These are phyloP conservation scores for Effrenium voratum DNA, from an alignment of 73 alveolate genomes.

Conservation along the genomic window DNA sequence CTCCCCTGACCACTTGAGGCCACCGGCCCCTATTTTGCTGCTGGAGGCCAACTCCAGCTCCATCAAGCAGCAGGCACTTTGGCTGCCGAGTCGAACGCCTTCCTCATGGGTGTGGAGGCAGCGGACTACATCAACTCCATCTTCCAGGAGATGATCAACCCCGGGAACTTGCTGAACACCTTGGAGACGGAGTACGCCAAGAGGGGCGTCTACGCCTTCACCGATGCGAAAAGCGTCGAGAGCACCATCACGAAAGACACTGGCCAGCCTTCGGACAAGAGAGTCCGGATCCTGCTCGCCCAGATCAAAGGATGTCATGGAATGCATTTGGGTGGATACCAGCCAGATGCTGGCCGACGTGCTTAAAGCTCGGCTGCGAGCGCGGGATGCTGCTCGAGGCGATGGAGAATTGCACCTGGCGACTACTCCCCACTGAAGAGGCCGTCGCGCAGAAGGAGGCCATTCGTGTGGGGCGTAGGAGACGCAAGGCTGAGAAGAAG, in stretches of 20 bases:
- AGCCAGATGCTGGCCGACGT: conserved; percentile 5
- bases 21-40: too few relatives aligned
- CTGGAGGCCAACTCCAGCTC: too few relatives aligned
- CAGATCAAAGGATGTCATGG: conserved; percentile 53
- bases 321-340: conserved; percentile 46
- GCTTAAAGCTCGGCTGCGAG: conserved; percentile 7
- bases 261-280: not conserved
- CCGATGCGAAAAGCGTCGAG: conserved; percentile 41
- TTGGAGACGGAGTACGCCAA: not conserved
- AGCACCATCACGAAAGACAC: conserved; percentile 20
- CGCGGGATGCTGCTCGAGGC: not conserved
- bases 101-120: not conserved
- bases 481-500: not conserved
- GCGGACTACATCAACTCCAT: not conserved
- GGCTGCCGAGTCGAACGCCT: conserved; percentile 40
- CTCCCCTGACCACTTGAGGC: too few relatives aligned
- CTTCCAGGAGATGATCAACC: not conserved
- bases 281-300: conserved; percentile 22
- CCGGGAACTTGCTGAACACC: not conserved
- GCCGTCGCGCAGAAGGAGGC: not conserved
- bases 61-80: too few relatives aligned
- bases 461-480: not conserved
- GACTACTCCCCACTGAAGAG: not conserved
- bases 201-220: not conserved
- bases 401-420: not conserved